Base-by-base conservation (phyloP, 108 stramenopile genomes). In the Pelagomonas calceolata region DNA sequence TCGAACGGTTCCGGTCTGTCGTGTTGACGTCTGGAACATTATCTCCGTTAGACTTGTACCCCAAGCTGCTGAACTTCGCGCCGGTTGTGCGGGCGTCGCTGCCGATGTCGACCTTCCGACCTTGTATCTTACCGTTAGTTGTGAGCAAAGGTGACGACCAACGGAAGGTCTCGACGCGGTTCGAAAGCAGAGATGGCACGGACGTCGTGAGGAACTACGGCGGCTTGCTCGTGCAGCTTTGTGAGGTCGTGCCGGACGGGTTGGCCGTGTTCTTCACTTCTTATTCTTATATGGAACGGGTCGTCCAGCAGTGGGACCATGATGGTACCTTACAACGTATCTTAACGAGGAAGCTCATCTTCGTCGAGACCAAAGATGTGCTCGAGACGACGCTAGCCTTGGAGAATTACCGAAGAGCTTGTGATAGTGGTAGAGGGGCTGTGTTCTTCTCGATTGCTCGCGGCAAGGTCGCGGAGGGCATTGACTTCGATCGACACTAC, bases 401-500 rank as follows among this genome's bases (percentile, higher is more conserved):
- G 21, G 95, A 96, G 73, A 97, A 98, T 74, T 99, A 88, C 85
- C 88, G 93, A 64, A 79, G 92, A 51, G 98, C 98, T 7, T 97
- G 96, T 73, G 98, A 99, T 82, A 92, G 85, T 65, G 98, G 98
- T 31, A 87, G 96, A 9, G 98, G 98, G 12, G 98, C 96, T 12
- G 92, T 99, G 12, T 99, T 99, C 80, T 76, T 99, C 43, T 98
- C 97, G 4, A 94, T 99, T 64, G 98, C 98, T 21, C 79, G 98
- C 67, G 98, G 98, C 75, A 96, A 98, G 87, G 95, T 98, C 18
- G 96, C 98, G 14, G 98, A 99, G 73, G 98, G 98, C 34, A 99
- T 99, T 78, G 97, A 99, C 80, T 99, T 99, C 80, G 98, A 99
- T 77, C 85, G 96, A 32, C 98, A 99, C 66, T 98, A 98, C 76